Percentiles rank a stretch among this genome's conserved stretches.
These are phyloP conservation scores for Aspergillus terreus DNA, from an alignment of 2,329 filamentous ascomycete genomes.

Conservation along the genomic window DNA sequence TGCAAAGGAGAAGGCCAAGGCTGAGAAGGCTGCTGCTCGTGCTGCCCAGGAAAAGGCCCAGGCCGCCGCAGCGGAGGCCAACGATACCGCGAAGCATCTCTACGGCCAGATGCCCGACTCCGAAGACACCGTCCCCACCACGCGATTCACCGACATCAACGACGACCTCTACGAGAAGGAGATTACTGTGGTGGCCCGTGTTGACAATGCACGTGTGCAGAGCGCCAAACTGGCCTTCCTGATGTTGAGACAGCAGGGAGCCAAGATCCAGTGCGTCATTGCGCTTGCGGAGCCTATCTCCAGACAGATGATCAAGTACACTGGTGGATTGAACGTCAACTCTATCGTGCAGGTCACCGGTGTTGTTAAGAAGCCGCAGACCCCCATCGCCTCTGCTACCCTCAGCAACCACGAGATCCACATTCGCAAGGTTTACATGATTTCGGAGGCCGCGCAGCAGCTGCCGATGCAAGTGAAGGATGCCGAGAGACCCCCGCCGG, in stretches of 20 bases:
- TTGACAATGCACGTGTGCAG: conserved; percentile 85
- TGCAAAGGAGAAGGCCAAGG: conserved; percentile 86
- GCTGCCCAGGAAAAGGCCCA: conserved; percentile 73
- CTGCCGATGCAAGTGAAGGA: conserved; percentile 60
- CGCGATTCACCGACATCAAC: conserved; percentile 51
- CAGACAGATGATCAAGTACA: conserved; percentile 94
- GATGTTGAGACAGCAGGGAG: conserved; percentile 73
- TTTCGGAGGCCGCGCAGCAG: conserved; percentile 60
- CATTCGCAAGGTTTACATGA: conserved; percentile 76
- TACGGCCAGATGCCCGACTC: conserved; percentile 69
- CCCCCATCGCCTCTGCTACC: conserved; percentile 82
- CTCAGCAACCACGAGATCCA: conserved; percentile 82
- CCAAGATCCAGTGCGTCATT: conserved; percentile 78
- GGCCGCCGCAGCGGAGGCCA: conserved; percentile 62
- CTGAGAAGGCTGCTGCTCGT: conserved; percentile 66
- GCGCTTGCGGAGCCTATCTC: conserved; percentile 62
- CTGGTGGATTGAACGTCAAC: conserved; percentile 69
- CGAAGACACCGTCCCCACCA: conserved; percentile 58
- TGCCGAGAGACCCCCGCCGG: conserved; percentile 46
- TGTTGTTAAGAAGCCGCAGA: conserved; percentile 72
- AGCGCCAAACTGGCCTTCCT: conserved; percentile 89
- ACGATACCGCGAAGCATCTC: conserved; percentile 62
- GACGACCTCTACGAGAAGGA: conserved; percentile 65
- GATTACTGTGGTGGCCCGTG: conserved; percentile 72
- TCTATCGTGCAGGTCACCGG: conserved; percentile 80